phyloP scores from a whole-genome alignment of 2,329 filamentous ascomycete species.

The Phaeophleospora eucalypticola region DNA sequence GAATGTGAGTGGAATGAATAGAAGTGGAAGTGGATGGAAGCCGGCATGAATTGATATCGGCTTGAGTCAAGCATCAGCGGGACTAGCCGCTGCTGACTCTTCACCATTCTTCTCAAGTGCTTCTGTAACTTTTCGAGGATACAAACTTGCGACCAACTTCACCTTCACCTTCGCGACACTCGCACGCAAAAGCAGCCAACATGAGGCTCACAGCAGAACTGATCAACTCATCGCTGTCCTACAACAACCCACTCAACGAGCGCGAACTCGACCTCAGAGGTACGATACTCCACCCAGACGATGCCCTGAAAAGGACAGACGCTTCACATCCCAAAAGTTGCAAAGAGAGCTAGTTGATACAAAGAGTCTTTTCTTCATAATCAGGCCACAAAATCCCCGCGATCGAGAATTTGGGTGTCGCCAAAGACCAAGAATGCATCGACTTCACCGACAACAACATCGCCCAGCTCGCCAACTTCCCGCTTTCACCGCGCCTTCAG shows the following conservation, averaged over 20 bases:
- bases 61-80: neutral
- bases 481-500: conserved; percentile 79
- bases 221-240: conserved; percentile 90
- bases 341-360: conserved; percentile 39
- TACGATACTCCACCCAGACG: conserved; percentile 54
- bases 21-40: conserved; percentile 1
- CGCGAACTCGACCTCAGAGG: conserved; percentile 98
- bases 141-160: neutral
- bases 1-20: neutral
- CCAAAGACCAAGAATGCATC: conserved; percentile 91
- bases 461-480: conserved; percentile 83
- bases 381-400: conserved; percentile 95
- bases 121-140: too few relatives aligned
- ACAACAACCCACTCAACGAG: conserved; percentile 97
- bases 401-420: conserved; percentile 96
- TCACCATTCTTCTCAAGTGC: too few relatives aligned
- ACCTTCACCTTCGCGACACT: neutral
- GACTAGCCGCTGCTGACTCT: neutral
- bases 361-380: conserved; percentile 32
- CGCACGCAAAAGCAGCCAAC: conserved; percentile 25
- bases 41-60: neutral
- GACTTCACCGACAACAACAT: conserved; percentile 99
- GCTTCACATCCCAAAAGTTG: conserved; percentile 64
- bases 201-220: conserved; percentile 97
- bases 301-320: conserved; percentile 85